Conservation (phyloP, 495 filamentous ascomycete genomes). For the Cryomyces antarcticus region DNA sequence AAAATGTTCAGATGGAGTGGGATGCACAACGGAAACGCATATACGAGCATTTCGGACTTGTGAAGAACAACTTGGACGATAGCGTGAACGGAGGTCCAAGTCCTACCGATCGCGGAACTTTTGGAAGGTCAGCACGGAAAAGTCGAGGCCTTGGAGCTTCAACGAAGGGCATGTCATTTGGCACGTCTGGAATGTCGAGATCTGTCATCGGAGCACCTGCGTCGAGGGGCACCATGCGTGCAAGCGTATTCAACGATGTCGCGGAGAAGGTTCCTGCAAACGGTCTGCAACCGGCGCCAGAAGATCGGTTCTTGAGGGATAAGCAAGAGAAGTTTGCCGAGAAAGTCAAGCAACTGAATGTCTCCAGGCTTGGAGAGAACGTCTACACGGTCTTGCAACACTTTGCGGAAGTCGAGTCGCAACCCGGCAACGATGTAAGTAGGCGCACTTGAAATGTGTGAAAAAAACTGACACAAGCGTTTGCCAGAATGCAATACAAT, state of each 20-base stretch:
- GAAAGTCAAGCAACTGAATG: conserved; percentile 57
- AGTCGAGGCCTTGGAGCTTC: conserved; percentile 21
- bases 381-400: conserved; percentile 50
- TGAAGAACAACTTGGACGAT: conserved; percentile 23
- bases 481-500: conserved; percentile 25
- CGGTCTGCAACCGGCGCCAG: conserved; percentile 26
- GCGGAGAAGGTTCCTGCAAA: conserved; percentile 28
- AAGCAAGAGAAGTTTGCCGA: conserved; percentile 62
- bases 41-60: conserved; percentile 89
- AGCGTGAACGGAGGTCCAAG: conserved; percentile 4
- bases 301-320: conserved; percentile 53
- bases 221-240: neutral
- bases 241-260: conserved; percentile 39
- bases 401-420: conserved; percentile 48
- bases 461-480: neutral
- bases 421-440: conserved; percentile 42
- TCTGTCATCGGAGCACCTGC: conserved; percentile 67
- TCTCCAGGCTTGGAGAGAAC: conserved; percentile 39
- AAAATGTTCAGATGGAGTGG: conserved; percentile 89
- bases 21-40: conserved; percentile 78
- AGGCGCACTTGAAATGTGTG: conserved; percentile 25
- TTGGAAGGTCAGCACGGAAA: conserved; percentile 39
- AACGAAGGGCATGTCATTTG: conserved; percentile 29
- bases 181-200: conserved; percentile 47
- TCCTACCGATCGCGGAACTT: conserved; percentile 24